Conservation (phyloP, 805 yeast genomes). For the Citeromyces matritensis region DNA sequence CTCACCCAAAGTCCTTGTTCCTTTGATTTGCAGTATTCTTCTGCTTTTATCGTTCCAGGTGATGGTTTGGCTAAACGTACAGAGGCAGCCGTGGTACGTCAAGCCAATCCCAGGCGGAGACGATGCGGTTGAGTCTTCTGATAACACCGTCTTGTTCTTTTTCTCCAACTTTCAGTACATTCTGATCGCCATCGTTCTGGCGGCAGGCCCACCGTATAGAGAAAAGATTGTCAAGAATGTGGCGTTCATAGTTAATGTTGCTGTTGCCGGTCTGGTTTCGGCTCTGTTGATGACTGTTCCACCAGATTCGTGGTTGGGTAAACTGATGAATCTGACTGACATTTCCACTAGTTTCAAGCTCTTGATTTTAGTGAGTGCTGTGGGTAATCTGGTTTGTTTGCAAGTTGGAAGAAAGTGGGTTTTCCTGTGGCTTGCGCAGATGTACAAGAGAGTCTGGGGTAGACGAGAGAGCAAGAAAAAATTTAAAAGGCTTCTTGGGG, state of each 20-base stretch:
- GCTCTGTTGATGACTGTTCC: constrained; percentile 36
- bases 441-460: constrained; percentile 20
- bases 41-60: constrained; percentile 53
- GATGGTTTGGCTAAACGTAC: constrained; percentile 46
- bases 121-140: constrained; percentile 74
- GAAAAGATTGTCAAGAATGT: constrained; percentile 50
- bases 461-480: constrained; percentile 12
- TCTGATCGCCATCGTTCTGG: constrained; percentile 65
- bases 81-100: constrained; percentile 57
- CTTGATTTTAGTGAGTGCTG: constrained; percentile 28
- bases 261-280: constrained; percentile 33
- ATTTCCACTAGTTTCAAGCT: constrained; percentile 34
- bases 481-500: constrained; percentile 20
- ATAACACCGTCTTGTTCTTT: constrained; percentile 75
- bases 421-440: constrained; percentile 22
- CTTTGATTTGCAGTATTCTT: constrained; percentile 66
- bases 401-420: constrained; percentile 26
- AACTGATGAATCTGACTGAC: constrained; percentile 62
- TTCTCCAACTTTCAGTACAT: constrained; percentile 84
- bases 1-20: constrained; percentile 74
- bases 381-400: constrained; percentile 32
- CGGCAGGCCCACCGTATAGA: constrained; percentile 90
- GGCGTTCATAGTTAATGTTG: constrained; percentile 58
- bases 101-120: constrained; percentile 72
- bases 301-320: constrained; percentile 40